Base-by-base conservation (phyloP, 305 asterid genomes). In the Fraxinus angustifolia region DNA sequence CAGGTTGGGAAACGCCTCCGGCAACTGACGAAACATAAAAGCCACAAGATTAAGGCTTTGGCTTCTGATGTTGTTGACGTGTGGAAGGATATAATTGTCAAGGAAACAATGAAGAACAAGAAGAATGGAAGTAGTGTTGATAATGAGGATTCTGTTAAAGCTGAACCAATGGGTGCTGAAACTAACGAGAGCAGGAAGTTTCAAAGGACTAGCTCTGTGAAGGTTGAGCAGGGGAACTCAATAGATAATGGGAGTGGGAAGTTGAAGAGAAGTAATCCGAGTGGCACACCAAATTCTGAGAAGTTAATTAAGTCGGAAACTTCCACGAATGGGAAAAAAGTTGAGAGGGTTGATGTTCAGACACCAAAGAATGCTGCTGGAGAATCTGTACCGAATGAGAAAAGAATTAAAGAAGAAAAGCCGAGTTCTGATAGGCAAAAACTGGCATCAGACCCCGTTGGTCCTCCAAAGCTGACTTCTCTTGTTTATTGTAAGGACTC, bases 1-100 rank as follows among this genome's bases (percentile, higher is more conserved):
- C 92, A 95, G 99, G 92, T 95, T 38, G 99, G 99, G 28, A 95
- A 95, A 86, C 90, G 90, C 76, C 91, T 95, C 50, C 92, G 98
- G 79, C 93, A 89, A 53, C 90, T 95, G 81, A 93, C 97, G n/a
- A 95, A 95, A 87, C 98, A 95, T 83, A 92, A 93, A 38, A 90
- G 93, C 83, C 80, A 85, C 73, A 90, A 84, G 88, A 95, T 93
- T 83, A 91, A 92, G 89, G 83, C 87, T 23, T 79, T 93, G 87
- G 98, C 99, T 62, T 84, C 94, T 70, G 97, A 92, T 48, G 93
- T 93, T 56, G 90, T 95, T 81, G 95, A 88, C 58, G 89, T 90
- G 34, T 95, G 99, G 99, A 95, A 93, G 89, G 58, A 75, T 50
- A 90, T 96, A 73, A 86, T 96, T 14, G 88, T 92, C 50, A 86